A percentile compares a stretch with the other conserved stretches of the same genome.
Evolutionary conservation across 2,329 filamentous ascomycete species (phyloP).

Genomic region (Basipetospora sp.): DNA sequence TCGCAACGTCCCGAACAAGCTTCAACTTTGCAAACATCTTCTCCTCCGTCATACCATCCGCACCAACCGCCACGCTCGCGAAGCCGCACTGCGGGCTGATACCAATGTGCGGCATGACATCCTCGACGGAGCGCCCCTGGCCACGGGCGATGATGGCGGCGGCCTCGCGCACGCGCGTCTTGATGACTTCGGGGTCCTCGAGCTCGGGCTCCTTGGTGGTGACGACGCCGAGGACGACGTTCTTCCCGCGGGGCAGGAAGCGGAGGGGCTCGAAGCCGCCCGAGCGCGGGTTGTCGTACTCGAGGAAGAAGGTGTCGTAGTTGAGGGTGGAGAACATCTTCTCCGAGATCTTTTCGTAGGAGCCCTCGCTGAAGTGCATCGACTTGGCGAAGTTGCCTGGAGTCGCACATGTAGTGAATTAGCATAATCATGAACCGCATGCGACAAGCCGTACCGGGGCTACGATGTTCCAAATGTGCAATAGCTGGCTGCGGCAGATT

Average conservation of each 20-base stretch:
- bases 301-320: conserved; percentile 47
- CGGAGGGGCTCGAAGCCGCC: conserved; percentile 48
- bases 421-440: no score
- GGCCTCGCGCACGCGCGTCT: conserved; percentile 37
- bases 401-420: not conserved
- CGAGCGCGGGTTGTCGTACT: conserved; percentile 44
- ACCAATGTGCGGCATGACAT: conserved; percentile 49
- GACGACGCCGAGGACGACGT: conserved; percentile 46
- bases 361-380: conserved; percentile 49
- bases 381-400: conserved; percentile 45
- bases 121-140: conserved; percentile 42
- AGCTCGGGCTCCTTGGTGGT: conserved; percentile 45
- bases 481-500: no score
- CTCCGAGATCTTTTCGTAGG: conserved; percentile 46
- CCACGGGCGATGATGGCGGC: conserved; percentile 54
- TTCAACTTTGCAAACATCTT: conserved; percentile 59
- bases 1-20: conserved; percentile 51
- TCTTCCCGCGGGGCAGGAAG: conserved; percentile 44
- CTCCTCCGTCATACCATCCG: conserved; percentile 47
- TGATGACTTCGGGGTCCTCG: conserved; percentile 41
- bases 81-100: conserved; percentile 59
- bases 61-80: conserved; percentile 52
- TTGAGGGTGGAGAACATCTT: conserved; percentile 45
- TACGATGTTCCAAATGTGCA: no score
- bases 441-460: no score